Evolutionary conservation across 176 grass and related monocot genomes (phyloP).

Genomic region (Cenchrus purpureus): DNA sequence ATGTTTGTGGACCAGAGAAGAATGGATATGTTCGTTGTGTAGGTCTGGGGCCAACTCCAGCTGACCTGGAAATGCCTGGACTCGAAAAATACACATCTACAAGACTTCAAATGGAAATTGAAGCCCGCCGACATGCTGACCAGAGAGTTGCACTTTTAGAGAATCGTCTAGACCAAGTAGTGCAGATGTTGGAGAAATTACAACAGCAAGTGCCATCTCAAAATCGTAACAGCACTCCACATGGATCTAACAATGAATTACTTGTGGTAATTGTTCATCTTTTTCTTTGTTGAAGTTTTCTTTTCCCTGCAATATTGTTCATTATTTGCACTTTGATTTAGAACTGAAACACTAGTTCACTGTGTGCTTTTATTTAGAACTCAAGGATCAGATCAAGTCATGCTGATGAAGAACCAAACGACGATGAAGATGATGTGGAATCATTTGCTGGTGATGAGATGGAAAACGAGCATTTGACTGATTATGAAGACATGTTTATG

Average conservation of each 20-base stretch:
- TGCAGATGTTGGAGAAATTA: neutral
- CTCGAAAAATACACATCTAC: neutral
- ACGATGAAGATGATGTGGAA: neutral
- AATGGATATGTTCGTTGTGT: slow-evolving; percentile 22
- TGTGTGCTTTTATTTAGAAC: neutral
- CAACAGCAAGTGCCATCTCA: neutral
- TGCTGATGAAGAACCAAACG: neutral
- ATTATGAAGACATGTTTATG: neutral
- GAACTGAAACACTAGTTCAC: too few relatives aligned
- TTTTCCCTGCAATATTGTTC: neutral
- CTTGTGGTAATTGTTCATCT: neutral
- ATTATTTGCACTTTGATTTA: neutral
- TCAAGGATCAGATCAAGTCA: neutral
- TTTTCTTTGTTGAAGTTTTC: neutral
- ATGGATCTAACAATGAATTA: slow-evolving; percentile 7
- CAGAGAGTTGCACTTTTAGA: neutral
- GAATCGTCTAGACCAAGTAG: neutral
- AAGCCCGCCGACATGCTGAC: neutral
- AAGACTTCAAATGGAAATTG: slow-evolving; percentile 17
- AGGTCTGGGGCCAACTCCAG: neutral
- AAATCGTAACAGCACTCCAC: slow-evolving; percentile 13
- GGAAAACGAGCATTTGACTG: neutral
- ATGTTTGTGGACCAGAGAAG: slow-evolving; percentile 2
- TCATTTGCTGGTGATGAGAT: neutral
- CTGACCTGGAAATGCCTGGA: neutral